Conservation (phyloP, 2,329 filamentous ascomycete species). For the Cladophialophora carrionii region DNA sequence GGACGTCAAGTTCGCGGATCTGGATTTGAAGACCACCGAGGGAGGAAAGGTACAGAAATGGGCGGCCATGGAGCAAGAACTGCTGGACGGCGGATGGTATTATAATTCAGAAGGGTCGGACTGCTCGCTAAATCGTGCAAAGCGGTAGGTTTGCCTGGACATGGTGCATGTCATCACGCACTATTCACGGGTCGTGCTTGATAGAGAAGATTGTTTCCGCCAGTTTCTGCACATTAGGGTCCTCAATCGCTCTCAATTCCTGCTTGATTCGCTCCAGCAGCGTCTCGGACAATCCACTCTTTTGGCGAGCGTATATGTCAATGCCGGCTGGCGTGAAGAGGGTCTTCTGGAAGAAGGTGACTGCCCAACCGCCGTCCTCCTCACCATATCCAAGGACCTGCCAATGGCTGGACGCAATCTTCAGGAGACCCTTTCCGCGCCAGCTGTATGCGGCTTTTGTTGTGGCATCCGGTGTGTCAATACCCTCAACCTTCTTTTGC, state of each 20-base stretch:
- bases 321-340: constrained; percentile 81
- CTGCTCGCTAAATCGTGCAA: constrained; percentile 30
- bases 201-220: constrained; percentile 55
- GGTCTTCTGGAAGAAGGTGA: constrained; percentile 83
- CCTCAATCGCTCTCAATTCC: constrained; percentile 58
- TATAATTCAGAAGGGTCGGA: constrained; percentile 43
- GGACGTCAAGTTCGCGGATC: constrained; percentile 67
- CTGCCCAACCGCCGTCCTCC: constrained; percentile 62
- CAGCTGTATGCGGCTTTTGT: constrained; percentile 65
- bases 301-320: constrained; percentile 72
- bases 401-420: constrained; percentile 75
- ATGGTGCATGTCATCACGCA: not conserved
- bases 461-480: constrained; percentile 59
- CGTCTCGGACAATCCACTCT: constrained; percentile 61
- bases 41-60: constrained; percentile 70
- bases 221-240: constrained; percentile 58
- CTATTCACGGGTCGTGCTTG: constrained; percentile 40
- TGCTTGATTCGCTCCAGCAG: constrained; percentile 61
- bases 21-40: constrained; percentile 72
- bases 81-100: constrained; percentile 73
- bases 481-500: constrained; percentile 65
- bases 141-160: not conserved
- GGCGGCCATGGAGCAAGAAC: constrained; percentile 63
- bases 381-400: constrained; percentile 75
- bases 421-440: constrained; percentile 75